Evolutionary conservation across 148 eudicot genomes (phyloP).

Genomic region (Tetragonia tetragonoides): DNA sequence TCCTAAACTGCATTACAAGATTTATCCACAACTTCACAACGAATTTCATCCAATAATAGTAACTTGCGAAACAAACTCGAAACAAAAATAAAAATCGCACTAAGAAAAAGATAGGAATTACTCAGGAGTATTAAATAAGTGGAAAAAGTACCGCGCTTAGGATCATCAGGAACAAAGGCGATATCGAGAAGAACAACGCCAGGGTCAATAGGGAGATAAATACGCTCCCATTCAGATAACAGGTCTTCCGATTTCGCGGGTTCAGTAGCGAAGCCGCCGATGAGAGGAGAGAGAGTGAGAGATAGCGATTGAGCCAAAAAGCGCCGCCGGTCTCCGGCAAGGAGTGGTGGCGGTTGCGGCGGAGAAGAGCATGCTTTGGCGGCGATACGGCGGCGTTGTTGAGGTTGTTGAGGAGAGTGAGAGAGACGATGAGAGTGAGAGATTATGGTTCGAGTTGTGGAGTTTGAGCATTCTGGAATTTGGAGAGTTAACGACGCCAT

Average conservation of each 20-base stretch:
- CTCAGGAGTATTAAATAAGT: no score
- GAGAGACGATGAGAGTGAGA: slow-evolving; percentile 7
- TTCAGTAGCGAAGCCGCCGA: slow-evolving; percentile 1
- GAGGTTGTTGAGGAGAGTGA: slow-evolving; percentile 2
- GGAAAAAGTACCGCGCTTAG: slow-evolving; percentile 49
- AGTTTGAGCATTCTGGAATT: not conserved
- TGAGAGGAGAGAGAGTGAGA: slow-evolving; percentile 24
- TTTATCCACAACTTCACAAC: no score
- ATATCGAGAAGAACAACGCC: slow-evolving; percentile 98
- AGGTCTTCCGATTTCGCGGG: slow-evolving; percentile 49
- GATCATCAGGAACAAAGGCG: slow-evolving; percentile 90
- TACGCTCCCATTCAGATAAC: slow-evolving; percentile 89
- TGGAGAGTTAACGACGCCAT: slow-evolving; percentile 21
- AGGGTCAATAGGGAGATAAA: slow-evolving; percentile 83
- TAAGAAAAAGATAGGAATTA: not conserved
- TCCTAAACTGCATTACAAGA: no score
- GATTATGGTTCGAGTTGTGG: not conserved
- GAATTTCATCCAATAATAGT: no score
- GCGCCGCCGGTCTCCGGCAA: slow-evolving; percentile 1
- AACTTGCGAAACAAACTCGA: no score
- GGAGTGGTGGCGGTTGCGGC: not conserved
- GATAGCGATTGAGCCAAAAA: slow-evolving; percentile 28
- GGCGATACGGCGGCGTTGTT: not conserved
- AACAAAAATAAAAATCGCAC: not conserved
- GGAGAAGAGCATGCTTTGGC: slow-evolving; percentile 6